Percentiles rank a stretch among this genome's conserved stretches.
phyloP scores from a whole-genome alignment of 31 red algal species.

The Pterothamnion heteromorphum region DNA sequence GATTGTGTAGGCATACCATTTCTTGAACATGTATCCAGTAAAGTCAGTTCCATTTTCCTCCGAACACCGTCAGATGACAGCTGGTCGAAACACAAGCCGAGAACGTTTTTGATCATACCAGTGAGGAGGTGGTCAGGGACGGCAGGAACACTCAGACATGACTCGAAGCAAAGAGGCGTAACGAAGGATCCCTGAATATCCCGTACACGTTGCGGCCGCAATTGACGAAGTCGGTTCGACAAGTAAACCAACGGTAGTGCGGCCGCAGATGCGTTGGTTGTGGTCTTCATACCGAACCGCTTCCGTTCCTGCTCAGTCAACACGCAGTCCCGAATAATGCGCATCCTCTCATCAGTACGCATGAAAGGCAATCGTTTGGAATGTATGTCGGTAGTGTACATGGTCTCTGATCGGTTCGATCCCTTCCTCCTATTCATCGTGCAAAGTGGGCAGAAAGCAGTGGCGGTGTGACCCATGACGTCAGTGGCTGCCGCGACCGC shows the following conservation, averaged over 20 bases:
- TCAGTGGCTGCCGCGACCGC: neutral
- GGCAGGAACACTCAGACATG: neutral
- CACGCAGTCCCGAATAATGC: neutral
- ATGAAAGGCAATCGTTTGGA: neutral
- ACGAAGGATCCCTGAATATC: neutral
- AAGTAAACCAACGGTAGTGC: neutral
- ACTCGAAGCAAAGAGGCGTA: neutral
- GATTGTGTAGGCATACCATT: conserved; percentile 1
- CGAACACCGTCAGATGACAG: neutral
- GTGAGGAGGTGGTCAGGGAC: no score
- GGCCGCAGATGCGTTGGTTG: neutral
- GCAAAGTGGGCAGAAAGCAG: no score
- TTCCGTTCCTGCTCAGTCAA: neutral
- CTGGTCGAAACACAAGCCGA: neutral
- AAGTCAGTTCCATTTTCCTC: neutral
- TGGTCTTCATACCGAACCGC: neutral
- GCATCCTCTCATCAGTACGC: neutral
- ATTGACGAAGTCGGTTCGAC: neutral
- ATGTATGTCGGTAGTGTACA: neutral
- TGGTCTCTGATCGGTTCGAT: no score
- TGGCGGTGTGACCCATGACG: neutral
- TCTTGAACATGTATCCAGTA: neutral
- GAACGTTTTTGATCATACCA: neutral
- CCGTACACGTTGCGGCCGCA: neutral
- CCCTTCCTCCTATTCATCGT: no score